Percentiles rank a stretch among this genome's conserved stretches.
Conservation (phyloP, 2,329 filamentous ascomycete genomes). For the Tolypocladium amazonense region DNA sequence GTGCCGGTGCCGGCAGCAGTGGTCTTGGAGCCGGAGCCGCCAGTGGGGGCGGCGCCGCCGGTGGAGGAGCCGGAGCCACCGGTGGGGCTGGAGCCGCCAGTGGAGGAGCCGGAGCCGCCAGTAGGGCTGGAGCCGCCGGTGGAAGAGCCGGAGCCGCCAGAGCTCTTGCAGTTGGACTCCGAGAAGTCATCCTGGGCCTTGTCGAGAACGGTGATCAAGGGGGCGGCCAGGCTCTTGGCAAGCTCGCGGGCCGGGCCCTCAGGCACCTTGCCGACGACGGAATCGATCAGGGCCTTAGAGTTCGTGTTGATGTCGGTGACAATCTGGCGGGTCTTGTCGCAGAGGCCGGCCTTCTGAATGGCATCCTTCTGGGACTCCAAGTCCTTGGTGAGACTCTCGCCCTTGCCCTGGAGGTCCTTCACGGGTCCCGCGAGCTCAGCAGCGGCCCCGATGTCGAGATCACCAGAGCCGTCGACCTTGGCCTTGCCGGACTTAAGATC, state of each 20-base stretch:
- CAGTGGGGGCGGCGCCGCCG: background rate
- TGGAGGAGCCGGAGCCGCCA: background rate
- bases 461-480: conserved; percentile 5
- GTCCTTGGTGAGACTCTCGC: conserved; percentile 11
- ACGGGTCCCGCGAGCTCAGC: conserved; percentile 8
- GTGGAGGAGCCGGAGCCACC: background rate
- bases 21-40: background rate
- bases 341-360: conserved; percentile 17
- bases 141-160: background rate
- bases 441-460: conserved; percentile 7
- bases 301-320: conserved; percentile 12
- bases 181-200: conserved; percentile 14
- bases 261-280: conserved; percentile 18
- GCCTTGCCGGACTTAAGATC: conserved; percentile 7
- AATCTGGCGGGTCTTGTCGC: conserved; percentile 13
- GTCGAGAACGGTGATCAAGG: conserved; percentile 12
- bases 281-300: conserved; percentile 16
- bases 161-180: conserved; percentile 18
- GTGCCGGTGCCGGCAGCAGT: background rate
- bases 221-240: conserved; percentile 13
- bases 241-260: conserved; percentile 14
- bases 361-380: conserved; percentile 16
- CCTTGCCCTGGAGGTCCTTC: conserved; percentile 13
- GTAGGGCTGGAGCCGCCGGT: background rate
- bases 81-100: background rate